These are phyloP conservation scores for Penicillium janthinellum DNA, from an alignment of 2,329 filamentous ascomycete genomes.

Conservation along the genomic window DNA sequence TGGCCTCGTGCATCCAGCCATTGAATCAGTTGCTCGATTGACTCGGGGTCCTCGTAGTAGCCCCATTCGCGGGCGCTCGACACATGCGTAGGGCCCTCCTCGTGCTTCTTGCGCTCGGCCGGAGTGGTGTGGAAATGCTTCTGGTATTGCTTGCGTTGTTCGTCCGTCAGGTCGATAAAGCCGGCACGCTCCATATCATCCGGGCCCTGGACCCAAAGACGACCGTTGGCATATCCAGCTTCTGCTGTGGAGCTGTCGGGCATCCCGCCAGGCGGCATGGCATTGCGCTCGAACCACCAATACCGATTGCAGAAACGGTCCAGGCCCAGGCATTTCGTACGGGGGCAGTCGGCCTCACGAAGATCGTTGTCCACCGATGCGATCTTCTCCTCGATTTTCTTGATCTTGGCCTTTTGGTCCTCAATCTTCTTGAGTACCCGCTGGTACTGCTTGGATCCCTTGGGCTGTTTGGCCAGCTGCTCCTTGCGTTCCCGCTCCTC, in stretches of 20 bases:
- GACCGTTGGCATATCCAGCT: slow-evolving; percentile 89
- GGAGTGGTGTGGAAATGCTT: slow-evolving; percentile 79
- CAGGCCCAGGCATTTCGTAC: slow-evolving; percentile 85
- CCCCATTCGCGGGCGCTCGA: slow-evolving; percentile 82
- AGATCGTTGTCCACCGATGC: slow-evolving; percentile 85
- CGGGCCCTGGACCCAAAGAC: slow-evolving; percentile 94
- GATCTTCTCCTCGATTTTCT: slow-evolving; percentile 82
- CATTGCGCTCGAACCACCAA: slow-evolving; percentile 98
- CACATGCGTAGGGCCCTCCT: slow-evolving; percentile 82
- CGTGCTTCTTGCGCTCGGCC: slow-evolving; percentile 77
- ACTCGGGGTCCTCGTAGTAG: slow-evolving; percentile 79
- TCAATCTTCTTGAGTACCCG: slow-evolving; percentile 87
- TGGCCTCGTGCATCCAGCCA: slow-evolving; percentile 88
- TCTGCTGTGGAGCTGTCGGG: slow-evolving; percentile 84
- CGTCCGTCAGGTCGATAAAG: slow-evolving; percentile 75
- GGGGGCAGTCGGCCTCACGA: slow-evolving; percentile 88
- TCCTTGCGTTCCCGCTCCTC: slow-evolving; percentile 69
- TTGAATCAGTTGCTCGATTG: slow-evolving; percentile 74
- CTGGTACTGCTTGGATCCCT: slow-evolving; percentile 85
- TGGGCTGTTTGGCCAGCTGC: slow-evolving; percentile 66
- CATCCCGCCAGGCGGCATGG: slow-evolving; percentile 91
- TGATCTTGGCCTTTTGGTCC: slow-evolving; percentile 78
- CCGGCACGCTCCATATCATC: slow-evolving; percentile 84
- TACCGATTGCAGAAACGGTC: slow-evolving; percentile 98
- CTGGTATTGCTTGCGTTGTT: slow-evolving; percentile 74